These are phyloP conservation scores for Metarhizium sp. DNA, from an alignment of 2,329 filamentous ascomycete genomes.

Conservation along the genomic window DNA sequence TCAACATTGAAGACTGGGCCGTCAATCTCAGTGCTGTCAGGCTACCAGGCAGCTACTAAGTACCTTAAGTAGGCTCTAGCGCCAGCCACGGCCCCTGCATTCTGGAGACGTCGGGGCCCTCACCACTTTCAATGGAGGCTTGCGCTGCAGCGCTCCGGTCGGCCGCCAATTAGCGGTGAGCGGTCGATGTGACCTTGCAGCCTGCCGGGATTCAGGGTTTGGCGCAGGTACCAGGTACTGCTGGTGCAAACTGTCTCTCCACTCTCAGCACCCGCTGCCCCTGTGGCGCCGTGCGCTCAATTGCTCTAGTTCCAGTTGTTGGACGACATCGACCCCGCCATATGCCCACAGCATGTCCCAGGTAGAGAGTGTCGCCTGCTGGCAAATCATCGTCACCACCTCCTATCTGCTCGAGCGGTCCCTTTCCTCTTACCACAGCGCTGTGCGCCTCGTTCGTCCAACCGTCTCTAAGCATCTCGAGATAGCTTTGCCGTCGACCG, in stretches of 20 bases:
- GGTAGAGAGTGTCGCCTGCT: not conserved
- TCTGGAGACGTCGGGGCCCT: not conserved
- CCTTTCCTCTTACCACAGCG: slow-evolving; percentile 16
- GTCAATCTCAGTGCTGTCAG: too few relatives aligned
- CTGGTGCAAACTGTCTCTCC: not conserved
- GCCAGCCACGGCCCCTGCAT: slow-evolving; percentile 1
- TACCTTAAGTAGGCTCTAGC: not conserved
- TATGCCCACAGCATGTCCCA: not conserved
- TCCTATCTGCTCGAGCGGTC: slow-evolving; percentile 10
- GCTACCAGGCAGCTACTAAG: not conserved
- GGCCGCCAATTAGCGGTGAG: slow-evolving; percentile 6
- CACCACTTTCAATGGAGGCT: too few relatives aligned
- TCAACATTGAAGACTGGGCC: too few relatives aligned
- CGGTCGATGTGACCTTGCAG: slow-evolving; percentile 2
- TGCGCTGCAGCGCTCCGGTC: not conserved
- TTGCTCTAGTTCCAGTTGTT: not conserved
- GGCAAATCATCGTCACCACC: slow-evolving; percentile 24
- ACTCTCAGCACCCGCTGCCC: slow-evolving; percentile 1
- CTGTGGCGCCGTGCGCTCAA: slow-evolving; percentile 1
- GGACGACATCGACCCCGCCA: not conserved
- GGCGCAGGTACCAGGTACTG: slow-evolving; percentile 4
- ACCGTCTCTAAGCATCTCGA: not conserved
- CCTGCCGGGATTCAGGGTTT: too few relatives aligned
- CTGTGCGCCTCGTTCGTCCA: slow-evolving; percentile 23
- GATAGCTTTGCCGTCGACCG: slow-evolving; percentile 9